phyloP scores from a whole-genome alignment of 2,329 filamentous ascomycete genomes.

The Trematosphaeria pertusa region DNA sequence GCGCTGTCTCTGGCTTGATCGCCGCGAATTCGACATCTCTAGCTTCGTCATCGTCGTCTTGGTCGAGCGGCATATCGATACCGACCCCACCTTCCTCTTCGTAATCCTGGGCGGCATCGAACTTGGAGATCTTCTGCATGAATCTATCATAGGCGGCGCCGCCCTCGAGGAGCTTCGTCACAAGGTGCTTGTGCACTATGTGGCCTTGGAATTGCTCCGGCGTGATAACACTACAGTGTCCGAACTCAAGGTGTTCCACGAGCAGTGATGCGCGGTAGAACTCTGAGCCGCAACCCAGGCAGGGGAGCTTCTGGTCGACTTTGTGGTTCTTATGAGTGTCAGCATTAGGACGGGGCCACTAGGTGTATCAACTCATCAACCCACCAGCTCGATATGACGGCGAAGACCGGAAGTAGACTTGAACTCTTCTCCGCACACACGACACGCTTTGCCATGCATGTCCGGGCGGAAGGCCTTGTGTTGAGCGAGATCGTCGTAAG shows the following conservation, averaged over 20 bases:
- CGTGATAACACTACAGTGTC: conserved; percentile 56
- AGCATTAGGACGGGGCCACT: not conserved
- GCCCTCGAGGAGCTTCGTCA: conserved; percentile 42
- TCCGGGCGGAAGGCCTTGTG: conserved; percentile 53
- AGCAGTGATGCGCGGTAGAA: conserved; percentile 59
- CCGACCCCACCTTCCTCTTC: conserved; percentile 36
- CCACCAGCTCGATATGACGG: conserved; percentile 60
- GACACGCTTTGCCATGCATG: conserved; percentile 60
- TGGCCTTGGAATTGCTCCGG: conserved; percentile 54
- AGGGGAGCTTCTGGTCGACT: conserved; percentile 58
- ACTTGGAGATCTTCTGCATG: conserved; percentile 37
- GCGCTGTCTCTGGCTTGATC: conserved; percentile 27
- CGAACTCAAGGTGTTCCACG: conserved; percentile 63
- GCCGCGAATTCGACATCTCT: conserved; percentile 28
- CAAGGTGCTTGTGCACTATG: conserved; percentile 59
- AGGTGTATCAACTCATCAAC: conserved; percentile 18
- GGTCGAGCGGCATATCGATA: conserved; percentile 15
- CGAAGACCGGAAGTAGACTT: conserved; percentile 59
- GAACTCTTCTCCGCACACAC: conserved; percentile 64
- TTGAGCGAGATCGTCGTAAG: conserved; percentile 53
- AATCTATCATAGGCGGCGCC: conserved; percentile 29
- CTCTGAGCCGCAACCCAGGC: conserved; percentile 58
- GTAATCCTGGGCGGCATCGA: conserved; percentile 33
- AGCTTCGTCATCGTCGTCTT: conserved; percentile 26
- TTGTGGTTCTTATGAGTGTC: conserved; percentile 53